These are phyloP conservation scores for Ophiocordyceps camponoti-leonardi DNA, from an alignment of 2,329 filamentous ascomycete genomes.

Conservation along the genomic window DNA sequence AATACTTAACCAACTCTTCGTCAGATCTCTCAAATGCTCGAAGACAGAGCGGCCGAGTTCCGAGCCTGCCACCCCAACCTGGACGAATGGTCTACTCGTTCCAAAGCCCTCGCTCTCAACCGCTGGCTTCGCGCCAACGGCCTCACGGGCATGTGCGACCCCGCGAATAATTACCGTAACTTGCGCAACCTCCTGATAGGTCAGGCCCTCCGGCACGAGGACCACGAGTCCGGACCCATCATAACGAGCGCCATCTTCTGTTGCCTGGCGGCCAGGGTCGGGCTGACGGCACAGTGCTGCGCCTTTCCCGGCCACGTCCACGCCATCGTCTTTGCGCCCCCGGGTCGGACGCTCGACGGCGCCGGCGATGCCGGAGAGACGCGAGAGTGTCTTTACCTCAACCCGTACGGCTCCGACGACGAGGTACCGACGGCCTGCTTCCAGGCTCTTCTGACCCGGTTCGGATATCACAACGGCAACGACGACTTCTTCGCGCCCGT, in stretches of 20 bases:
- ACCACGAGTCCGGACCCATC: conserved; percentile 68
- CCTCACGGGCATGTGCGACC: conserved; percentile 53
- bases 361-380: conserved; percentile 17
- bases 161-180: conserved; percentile 52
- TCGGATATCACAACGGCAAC: conserved; percentile 22
- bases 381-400: conserved; percentile 52
- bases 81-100: conserved; percentile 38
- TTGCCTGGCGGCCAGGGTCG: conserved; percentile 55
- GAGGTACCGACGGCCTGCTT: conserved; percentile 49
- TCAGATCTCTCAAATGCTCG: conserved; percentile 46
- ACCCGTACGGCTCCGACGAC: conserved; percentile 55
- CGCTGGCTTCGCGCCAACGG: conserved; percentile 51
- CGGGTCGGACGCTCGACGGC: conserved; percentile 43
- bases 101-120: conserved; percentile 51
- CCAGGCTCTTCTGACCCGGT: conserved; percentile 35
- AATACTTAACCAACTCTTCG: neutral
- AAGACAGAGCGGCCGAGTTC: conserved; percentile 43
- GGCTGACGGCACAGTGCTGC: conserved; percentile 61
- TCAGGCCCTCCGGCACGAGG: conserved; percentile 53
- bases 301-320: conserved; percentile 77
- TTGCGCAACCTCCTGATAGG: conserved; percentile 81
- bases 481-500: conserved; percentile 46
- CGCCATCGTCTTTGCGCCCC: conserved; percentile 50
- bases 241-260: conserved; percentile 81
- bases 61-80: conserved; percentile 33